These are phyloP conservation scores for Rhodomyrtus tomentosa DNA, from an alignment of 345 rosid genomes.

Conservation along the genomic window DNA sequence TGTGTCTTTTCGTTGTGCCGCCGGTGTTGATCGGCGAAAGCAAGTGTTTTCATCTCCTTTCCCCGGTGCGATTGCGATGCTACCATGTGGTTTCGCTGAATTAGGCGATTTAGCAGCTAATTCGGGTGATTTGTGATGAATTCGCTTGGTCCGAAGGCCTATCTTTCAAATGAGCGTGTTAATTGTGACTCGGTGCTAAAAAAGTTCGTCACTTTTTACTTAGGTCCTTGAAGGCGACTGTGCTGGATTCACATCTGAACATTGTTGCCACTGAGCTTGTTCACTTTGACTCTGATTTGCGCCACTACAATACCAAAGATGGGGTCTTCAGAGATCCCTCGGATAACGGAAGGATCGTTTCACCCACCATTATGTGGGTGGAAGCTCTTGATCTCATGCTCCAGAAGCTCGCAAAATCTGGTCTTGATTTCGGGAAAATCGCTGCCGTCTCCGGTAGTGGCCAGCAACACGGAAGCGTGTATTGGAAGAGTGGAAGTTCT, in stretches of 20 bases:
- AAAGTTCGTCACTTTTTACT: background rate
- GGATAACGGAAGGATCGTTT: slow-evolving; percentile 61
- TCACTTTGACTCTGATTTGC: slow-evolving; percentile 75
- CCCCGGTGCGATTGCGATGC: background rate
- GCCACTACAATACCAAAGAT: slow-evolving; percentile 70
- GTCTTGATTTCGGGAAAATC: slow-evolving; percentile 57
- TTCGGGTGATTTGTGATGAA: background rate
- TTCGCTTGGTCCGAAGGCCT: background rate
- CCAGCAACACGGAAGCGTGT: slow-evolving; percentile 97
- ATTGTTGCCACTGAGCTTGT: slow-evolving; percentile 49
- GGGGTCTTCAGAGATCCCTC: slow-evolving; percentile 72
- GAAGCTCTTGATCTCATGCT: slow-evolving; percentile 88
- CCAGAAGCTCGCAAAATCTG: slow-evolving; percentile 33
- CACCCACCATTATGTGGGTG: slow-evolving; percentile 97
- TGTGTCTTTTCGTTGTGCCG: background rate
- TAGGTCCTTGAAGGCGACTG: slow-evolving; percentile 98
- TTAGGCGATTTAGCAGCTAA: background rate
- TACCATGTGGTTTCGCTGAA: background rate
- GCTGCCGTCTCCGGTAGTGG: slow-evolving; percentile 90
- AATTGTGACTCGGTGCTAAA: background rate
- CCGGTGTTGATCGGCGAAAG: background rate
- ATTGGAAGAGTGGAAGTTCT: slow-evolving; percentile 69
- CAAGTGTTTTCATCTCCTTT: background rate
- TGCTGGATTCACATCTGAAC: slow-evolving; percentile 61
- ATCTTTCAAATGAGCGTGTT: background rate